Percentiles rank a stretch among this genome's conserved stretches.
These are phyloP conservation scores for Bertia moriformis DNA, from an alignment of 2,329 filamentous ascomycete species.

Conservation along the genomic window DNA sequence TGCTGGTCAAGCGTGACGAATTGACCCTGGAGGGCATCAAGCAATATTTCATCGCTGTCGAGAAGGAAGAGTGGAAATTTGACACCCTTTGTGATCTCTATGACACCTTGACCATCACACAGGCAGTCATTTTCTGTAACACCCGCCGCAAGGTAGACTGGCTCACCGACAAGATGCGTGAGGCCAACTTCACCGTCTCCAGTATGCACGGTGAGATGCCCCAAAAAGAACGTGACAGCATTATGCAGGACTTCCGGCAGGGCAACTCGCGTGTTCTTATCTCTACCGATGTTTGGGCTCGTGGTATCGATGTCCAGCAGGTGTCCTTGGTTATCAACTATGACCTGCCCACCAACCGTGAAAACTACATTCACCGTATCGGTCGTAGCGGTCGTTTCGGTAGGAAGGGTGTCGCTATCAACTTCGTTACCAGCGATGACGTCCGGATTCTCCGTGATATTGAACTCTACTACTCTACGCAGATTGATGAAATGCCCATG, in stretches of 20 bases:
- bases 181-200: conserved; percentile 65
- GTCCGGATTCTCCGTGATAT: conserved; percentile 40
- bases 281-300: conserved; percentile 63
- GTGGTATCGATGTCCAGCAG: conserved; percentile 67
- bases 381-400: conserved; percentile 62
- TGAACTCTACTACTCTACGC: conserved; percentile 43
- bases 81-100: conserved; percentile 68
- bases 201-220: conserved; percentile 72
- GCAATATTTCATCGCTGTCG: conserved; percentile 67
- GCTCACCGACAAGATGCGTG: conserved; percentile 68
- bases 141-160: conserved; percentile 68
- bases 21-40: conserved; percentile 64
- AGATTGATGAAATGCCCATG: conserved; percentile 67
- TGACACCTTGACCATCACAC: conserved; percentile 65
- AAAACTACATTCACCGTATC: conserved; percentile 70
- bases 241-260: conserved; percentile 68
- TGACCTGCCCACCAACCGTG: conserved; percentile 62
- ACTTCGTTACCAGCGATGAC: conserved; percentile 66
- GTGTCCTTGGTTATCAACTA: conserved; percentile 69
- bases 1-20: conserved; percentile 65
- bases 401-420: conserved; percentile 66
- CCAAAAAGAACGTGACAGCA: conserved; percentile 62
- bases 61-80: conserved; percentile 73
- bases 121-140: conserved; percentile 72
- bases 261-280: conserved; percentile 66